Evolutionary conservation across 2,329 filamentous ascomycete genomes (phyloP).

Genomic region (Akanthomyces muscarius): DNA sequence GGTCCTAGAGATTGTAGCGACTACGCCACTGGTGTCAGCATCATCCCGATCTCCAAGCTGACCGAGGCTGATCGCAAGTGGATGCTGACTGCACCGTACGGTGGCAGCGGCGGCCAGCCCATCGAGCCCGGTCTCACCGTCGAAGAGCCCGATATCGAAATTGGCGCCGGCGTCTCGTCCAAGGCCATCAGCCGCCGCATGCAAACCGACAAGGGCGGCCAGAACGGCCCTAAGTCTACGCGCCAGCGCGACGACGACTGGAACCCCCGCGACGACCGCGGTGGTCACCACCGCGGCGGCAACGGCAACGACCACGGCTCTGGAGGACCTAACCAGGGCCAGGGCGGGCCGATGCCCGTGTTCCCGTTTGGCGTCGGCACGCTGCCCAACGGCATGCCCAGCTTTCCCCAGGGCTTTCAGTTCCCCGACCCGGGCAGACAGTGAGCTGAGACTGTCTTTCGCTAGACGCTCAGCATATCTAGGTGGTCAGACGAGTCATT

Average conservation of each 20-base stretch:
- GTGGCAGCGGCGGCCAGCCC: constrained; percentile 78
- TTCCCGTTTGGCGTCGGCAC: constrained; percentile 37
- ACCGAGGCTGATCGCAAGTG: constrained; percentile 97
- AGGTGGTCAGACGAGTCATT: no score
- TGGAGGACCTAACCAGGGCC: constrained; percentile 18
- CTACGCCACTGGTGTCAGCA: constrained; percentile 84
- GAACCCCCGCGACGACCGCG: constrained; percentile 9
- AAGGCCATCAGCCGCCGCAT: constrained; percentile 74
- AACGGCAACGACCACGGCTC: constrained; percentile 24
- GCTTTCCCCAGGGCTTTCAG: constrained; percentile 37
- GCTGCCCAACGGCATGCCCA: constrained; percentile 37
- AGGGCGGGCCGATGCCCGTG: constrained; percentile 22
- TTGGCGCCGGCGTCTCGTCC: constrained; percentile 92
- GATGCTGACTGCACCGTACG: constrained; percentile 91
- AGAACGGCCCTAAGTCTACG: constrained; percentile 62
- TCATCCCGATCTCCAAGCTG: constrained; percentile 87
- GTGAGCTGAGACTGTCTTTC: neutral
- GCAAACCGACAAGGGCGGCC: constrained; percentile 64
- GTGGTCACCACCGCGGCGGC: constrained; percentile 26
- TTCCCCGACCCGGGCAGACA: constrained; percentile 34
- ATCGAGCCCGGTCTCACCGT: constrained; percentile 84
- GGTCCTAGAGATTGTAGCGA: constrained; percentile 96
- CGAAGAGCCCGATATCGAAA: constrained; percentile 98
- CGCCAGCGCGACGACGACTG: constrained; percentile 39
- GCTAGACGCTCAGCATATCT: no score